phyloP scores from a whole-genome alignment of 2,329 filamentous ascomycete genomes.

The Beauveria asiatica region DNA sequence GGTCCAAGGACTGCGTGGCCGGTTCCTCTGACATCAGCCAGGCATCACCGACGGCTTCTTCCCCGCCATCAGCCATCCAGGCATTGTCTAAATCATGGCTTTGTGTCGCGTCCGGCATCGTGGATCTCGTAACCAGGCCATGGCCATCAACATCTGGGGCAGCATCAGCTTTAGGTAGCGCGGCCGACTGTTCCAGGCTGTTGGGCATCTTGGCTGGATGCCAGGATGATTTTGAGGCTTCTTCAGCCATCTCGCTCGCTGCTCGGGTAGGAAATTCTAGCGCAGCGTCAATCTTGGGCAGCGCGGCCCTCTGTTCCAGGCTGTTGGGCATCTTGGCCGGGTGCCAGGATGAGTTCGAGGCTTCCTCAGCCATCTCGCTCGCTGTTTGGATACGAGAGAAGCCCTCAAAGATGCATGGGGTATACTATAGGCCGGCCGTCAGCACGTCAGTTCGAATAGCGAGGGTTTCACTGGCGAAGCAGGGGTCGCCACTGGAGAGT shows the following conservation, averaged over 20 bases:
- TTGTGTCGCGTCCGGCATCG: constrained; percentile 3
- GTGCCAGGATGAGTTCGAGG: constrained; percentile 30
- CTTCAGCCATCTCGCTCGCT: constrained; percentile 26
- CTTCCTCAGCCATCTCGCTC: constrained; percentile 27
- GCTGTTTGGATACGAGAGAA: constrained; percentile 12
- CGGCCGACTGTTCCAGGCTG: constrained; percentile 11
- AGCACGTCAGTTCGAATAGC: neutral
- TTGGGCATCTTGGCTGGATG: constrained; percentile 34
- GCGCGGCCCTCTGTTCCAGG: constrained; percentile 7
- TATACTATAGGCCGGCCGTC: constrained; percentile 7
- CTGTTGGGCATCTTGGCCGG: constrained; percentile 32
- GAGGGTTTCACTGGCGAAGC: neutral
- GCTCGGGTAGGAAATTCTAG: neutral
- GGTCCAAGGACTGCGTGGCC: neutral
- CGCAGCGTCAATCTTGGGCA: neutral
- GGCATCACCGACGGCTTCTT: constrained; percentile 17
- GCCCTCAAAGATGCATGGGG: constrained; percentile 9
- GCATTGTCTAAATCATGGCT: constrained; percentile 7
- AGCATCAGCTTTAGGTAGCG: neutral
- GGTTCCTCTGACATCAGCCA: constrained; percentile 14
- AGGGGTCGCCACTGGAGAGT: neutral
- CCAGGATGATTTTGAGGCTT: constrained; percentile 29
- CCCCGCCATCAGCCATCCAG: constrained; percentile 15
- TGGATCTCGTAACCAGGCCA: neutral
- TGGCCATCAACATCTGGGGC: neutral